Conservation (phyloP, 805 yeast genomes). For the Candida pseudofarinosa region DNA sequence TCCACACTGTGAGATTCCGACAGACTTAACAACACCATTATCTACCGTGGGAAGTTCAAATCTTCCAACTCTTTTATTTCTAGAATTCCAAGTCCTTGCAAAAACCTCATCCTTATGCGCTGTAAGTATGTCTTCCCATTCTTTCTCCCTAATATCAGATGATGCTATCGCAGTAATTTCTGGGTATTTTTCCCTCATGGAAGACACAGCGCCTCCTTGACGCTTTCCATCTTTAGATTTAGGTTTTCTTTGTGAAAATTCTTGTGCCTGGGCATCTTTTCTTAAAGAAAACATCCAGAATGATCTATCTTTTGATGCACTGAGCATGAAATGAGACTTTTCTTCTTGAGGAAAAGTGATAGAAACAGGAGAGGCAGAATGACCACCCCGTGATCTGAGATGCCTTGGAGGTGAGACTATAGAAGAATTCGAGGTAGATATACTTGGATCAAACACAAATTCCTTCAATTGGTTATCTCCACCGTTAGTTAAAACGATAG, state of each 20-base stretch:
- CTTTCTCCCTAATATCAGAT: slow-evolving; percentile 71
- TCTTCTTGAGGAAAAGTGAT: slow-evolving; percentile 74
- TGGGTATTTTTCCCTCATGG: slow-evolving; percentile 67
- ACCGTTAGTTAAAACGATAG: slow-evolving; percentile 84
- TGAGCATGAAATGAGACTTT: slow-evolving; percentile 73
- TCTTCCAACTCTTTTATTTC: slow-evolving; percentile 74
- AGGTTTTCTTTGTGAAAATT: slow-evolving; percentile 72
- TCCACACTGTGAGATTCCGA: slow-evolving; percentile 86
- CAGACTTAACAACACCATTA: slow-evolving; percentile 67
- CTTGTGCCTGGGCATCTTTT: slow-evolving; percentile 95
- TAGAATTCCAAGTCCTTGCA: slow-evolving; percentile 90
- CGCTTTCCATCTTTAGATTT: slow-evolving; percentile 32
- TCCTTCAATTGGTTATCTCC: slow-evolving; percentile 88
- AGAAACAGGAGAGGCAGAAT: slow-evolving; percentile 79
- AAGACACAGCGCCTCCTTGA: slow-evolving; percentile 51
- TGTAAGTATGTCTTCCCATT: slow-evolving; percentile 91
- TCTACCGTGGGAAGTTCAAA: slow-evolving; percentile 72
- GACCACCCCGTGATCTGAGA: slow-evolving; percentile 96
- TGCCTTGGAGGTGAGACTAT: slow-evolving; percentile 87
- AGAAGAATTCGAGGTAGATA: slow-evolving; percentile 58
- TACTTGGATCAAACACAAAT: slow-evolving; percentile 87
- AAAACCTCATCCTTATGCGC: slow-evolving; percentile 78
- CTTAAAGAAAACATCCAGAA: slow-evolving; percentile 91
- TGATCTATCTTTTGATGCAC: slow-evolving; percentile 82
- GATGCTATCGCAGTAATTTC: slow-evolving; percentile 69